phyloP scores from a whole-genome alignment of 306 rosid species.

The Begonia loranthoides region DNA sequence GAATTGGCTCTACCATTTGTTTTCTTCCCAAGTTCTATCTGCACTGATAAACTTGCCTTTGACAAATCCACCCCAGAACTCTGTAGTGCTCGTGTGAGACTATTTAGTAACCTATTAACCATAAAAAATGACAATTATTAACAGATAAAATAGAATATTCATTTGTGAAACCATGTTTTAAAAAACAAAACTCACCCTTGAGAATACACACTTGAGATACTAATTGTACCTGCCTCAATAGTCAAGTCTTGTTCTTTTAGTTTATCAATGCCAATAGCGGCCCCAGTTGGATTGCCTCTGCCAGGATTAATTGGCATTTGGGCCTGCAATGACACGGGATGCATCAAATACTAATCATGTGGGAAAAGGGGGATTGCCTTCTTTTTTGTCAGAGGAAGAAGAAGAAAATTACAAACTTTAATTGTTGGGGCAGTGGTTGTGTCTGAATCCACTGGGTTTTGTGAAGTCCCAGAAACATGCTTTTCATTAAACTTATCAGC shows the following conservation, averaged over 20 bases:
- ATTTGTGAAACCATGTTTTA: not conserved
- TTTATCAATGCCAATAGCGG: constrained; percentile 36
- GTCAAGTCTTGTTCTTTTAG: constrained; percentile 63
- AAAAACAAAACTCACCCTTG: constrained; percentile 55
- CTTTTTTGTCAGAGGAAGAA: constrained; percentile 35
- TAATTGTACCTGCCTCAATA: constrained; percentile 81
- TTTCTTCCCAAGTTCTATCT: constrained; percentile 79
- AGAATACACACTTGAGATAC: constrained; percentile 84
- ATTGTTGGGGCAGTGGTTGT: constrained; percentile 40
- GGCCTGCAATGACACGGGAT: too few species aligned
- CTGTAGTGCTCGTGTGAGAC: constrained; percentile 83
- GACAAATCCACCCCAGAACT: constrained; percentile 95
- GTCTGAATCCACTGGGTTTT: constrained; percentile 40
- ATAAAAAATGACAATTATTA: not conserved
- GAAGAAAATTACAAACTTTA: constrained; percentile 36
- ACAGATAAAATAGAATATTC: too few species aligned
- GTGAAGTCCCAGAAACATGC: constrained; percentile 31
- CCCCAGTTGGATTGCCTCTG: constrained; percentile 29
- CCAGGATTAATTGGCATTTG: constrained; percentile 23
- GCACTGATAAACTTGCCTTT: constrained; percentile 81
- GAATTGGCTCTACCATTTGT: constrained; percentile 23
- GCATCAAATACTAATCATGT: constrained; percentile 31
- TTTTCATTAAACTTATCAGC: constrained; percentile 52
- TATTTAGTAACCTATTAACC: constrained; percentile 58
- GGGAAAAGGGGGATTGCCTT: too few species aligned